Conservation (phyloP, 139 green algal genomes). For the Auxenochlorella pyrenoidosa region DNA sequence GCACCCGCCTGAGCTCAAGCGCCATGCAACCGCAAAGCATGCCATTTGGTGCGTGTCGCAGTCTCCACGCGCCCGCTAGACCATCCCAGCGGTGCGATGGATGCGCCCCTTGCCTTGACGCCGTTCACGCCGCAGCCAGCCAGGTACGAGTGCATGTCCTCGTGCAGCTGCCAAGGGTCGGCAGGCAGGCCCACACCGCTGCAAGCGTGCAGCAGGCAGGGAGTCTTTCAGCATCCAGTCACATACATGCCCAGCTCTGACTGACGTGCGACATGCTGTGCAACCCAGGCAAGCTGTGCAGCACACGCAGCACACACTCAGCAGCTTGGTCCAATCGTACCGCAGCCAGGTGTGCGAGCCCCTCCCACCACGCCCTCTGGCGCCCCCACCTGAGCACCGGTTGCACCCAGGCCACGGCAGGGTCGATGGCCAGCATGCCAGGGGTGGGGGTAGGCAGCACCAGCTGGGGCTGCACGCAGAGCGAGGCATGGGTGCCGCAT, state of each 20-base stretch:
- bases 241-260: no score
- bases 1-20: no score
- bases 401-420: constrained; percentile 49
- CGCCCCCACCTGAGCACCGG: constrained; percentile 29
- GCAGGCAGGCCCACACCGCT: constrained; percentile 59
- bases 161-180: constrained; percentile 55
- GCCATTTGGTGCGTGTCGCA: no score
- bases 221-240: no score
- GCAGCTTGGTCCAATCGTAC: no score
- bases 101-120: constrained; percentile 61
- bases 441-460: constrained; percentile 25
- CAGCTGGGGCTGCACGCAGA: background rate
- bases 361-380: no score
- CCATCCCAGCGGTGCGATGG: background rate
- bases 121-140: constrained; percentile 64
- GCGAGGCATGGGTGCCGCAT: background rate
- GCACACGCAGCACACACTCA: no score
- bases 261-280: no score
- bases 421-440: constrained; percentile 58
- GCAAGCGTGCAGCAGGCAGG: constrained; percentile 13
- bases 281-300: no score
- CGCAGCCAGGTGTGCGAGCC: no score
- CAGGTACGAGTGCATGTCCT: constrained; percentile 67
- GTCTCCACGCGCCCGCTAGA: no score
- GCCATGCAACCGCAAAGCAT: no score